Percentiles rank a stretch among this genome's conserved stretches.
Evolutionary conservation across 176 grass and related monocot species (phyloP).

Genomic region (Raddia guianensis): DNA sequence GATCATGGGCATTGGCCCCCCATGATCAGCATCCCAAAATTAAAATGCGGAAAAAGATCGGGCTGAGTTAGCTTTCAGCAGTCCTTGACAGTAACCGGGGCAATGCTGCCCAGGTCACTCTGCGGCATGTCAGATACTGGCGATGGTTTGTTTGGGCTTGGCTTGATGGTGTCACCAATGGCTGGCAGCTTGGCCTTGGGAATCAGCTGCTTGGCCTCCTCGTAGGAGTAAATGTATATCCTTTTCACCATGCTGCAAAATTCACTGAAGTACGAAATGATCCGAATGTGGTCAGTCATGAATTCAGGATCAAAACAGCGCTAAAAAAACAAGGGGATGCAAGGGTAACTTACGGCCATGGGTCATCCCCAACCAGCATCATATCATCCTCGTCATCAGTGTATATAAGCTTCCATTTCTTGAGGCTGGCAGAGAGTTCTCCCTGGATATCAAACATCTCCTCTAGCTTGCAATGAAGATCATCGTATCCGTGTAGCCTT

Average conservation of each 20-base stretch:
- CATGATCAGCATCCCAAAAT: no score
- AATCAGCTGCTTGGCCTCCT: conserved; percentile 66
- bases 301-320: neutral
- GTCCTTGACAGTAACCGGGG: conserved; percentile 43
- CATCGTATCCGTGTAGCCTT: conserved; percentile 58
- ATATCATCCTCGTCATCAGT: conserved; percentile 78
- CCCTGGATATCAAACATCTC: conserved; percentile 86
- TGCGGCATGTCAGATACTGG: conserved; percentile 37
- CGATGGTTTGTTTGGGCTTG: conserved; percentile 41
- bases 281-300: neutral
- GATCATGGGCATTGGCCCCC: no score
- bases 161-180: conserved; percentile 43
- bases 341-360: conserved; percentile 62
- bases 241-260: conserved; percentile 74
- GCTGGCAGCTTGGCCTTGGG: conserved; percentile 58
- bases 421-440: conserved; percentile 57
- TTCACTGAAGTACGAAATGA: conserved; percentile 47
- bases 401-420: conserved; percentile 78
- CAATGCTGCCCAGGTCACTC: conserved; percentile 35
- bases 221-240: conserved; percentile 77
- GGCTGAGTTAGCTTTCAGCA: conserved; percentile 46
- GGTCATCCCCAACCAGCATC: conserved; percentile 84
- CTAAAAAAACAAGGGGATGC: no score
- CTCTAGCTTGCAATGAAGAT: conserved; percentile 61
- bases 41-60: no score